These are phyloP conservation scores for Ceratobasidium sp. DNA, from an alignment of 1,284 basidiomycete genomes.

Conservation along the genomic window DNA sequence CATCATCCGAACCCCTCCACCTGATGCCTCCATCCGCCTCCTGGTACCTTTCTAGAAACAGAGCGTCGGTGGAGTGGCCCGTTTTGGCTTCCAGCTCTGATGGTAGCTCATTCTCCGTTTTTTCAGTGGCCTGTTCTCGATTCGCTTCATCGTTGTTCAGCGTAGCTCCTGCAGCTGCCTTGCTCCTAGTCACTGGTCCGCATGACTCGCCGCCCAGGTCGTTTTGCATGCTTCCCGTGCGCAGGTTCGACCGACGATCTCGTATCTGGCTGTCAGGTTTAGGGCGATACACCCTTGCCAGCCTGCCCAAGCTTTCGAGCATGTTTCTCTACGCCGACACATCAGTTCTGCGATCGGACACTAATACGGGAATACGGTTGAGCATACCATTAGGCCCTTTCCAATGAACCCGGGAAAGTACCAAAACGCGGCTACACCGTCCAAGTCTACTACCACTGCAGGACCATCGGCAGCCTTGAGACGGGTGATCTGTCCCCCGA, in stretches of 20 bases:
- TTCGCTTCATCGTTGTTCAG: background rate
- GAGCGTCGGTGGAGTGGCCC: no score
- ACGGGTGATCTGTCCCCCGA: background rate
- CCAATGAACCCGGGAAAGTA: slow-evolving; percentile 25
- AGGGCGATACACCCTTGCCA: slow-evolving; percentile 1
- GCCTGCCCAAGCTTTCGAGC: background rate
- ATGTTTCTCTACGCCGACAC: background rate
- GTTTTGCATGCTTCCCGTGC: no score
- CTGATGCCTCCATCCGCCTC: background rate
- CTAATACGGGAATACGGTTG: no score
- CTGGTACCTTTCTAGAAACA: background rate
- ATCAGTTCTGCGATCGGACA: no score
- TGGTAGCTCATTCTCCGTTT: background rate
- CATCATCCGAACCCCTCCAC: background rate
- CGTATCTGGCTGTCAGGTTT: background rate
- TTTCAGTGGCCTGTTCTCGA: background rate
- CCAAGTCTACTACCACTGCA: background rate
- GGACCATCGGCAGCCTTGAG: background rate
- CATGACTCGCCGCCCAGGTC: background rate
- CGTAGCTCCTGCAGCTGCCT: background rate
- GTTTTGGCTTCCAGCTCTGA: no score
- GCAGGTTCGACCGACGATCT: background rate
- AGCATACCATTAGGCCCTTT: slow-evolving; percentile 1
- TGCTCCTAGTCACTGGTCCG: background rate
- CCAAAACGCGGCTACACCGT: background rate